These are phyloP conservation scores for Sclerotinia nivalis DNA, from an alignment of 2,329 filamentous ascomycete species.

Conservation along the genomic window DNA sequence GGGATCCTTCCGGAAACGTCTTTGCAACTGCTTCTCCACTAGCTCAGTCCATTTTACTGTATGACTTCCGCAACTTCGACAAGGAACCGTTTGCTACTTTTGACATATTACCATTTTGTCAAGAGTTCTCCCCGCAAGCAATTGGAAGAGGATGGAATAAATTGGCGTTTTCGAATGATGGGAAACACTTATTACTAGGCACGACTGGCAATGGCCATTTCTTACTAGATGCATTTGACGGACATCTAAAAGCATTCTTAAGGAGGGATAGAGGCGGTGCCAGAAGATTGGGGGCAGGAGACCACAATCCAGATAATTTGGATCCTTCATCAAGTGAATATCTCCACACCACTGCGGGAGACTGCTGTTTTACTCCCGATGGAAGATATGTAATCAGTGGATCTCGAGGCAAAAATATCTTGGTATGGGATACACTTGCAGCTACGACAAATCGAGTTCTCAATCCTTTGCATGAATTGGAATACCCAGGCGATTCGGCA, in stretches of 20 bases:
- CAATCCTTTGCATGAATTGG: conserved; percentile 63
- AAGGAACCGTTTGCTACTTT: conserved; percentile 87
- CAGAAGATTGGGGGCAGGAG: conserved; percentile 55
- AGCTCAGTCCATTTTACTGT: conserved; percentile 79
- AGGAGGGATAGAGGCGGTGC: conserved; percentile 57
- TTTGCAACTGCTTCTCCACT: conserved; percentile 86
- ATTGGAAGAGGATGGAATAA: conserved; percentile 77
- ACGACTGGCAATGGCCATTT: conserved; percentile 86
- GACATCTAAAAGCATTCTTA: conserved; percentile 73
- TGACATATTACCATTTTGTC: conserved; percentile 62
- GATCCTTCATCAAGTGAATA: conserved; percentile 38
- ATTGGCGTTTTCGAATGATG: conserved; percentile 94
- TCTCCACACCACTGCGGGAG: conserved; percentile 62
- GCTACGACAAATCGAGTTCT: conserved; percentile 58
- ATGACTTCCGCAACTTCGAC: conserved; percentile 91
- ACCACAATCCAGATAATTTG: conserved; percentile 42
- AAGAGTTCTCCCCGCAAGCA: conserved; percentile 52
- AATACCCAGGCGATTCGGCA: conserved; percentile 67
- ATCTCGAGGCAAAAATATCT: conserved; percentile 65
- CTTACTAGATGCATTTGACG: conserved; percentile 89
- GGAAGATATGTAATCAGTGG: conserved; percentile 86
- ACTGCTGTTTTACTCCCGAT: conserved; percentile 87
- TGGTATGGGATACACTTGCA: conserved; percentile 81
- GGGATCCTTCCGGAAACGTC: conserved; percentile 87
- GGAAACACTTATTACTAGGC: conserved; percentile 79